Evolutionary conservation across 2,329 filamentous ascomycete genomes (phyloP), one percentile per base, ranked within the genome.

Genomic region (Trichoderma gracile): DNA sequence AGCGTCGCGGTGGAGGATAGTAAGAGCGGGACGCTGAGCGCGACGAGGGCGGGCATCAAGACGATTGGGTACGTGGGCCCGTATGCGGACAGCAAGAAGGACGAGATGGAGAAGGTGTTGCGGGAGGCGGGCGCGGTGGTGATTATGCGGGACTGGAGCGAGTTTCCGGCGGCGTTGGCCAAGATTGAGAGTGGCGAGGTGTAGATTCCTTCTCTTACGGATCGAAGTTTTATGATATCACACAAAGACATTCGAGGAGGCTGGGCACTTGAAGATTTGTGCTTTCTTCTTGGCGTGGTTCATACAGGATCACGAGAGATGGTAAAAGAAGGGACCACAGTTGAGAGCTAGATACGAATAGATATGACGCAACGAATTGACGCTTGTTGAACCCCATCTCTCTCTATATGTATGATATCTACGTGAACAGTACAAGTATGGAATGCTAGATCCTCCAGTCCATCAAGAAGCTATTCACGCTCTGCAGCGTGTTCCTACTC

Each of bases 381-480:
- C 42, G 59, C 27, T 55, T 58, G 15, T 55, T 60, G 47, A 43
- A 23, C 12, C 19, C 9, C 12, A n/a, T 9, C 3, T 14, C 8
- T 38, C 2, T 38, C 33, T 38, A 38, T 14, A 3, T 38, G 14
- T 38, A 19, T 33, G 33, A 3, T 4, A 38, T 12, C 33, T 0
- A 25, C 25, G 25, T 25, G 25, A 52, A 52, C 5, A 7, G 10
- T 2, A 9, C 5, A 43, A n/a, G 10, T 21, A 1, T 4, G 12
- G 10, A 38, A 38, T 12, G 49, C 49, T 46, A 63, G 17, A 69
- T 76, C 52, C 73, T 72, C 76, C 78, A 80, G 64, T 83, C 83
- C 87, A 98, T 94, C 58, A 98, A 78, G 71, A 92, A 96, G 63
- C 91, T 91, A 76, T 98, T 97, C 5, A 98, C 89, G 69, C 92